Percentiles rank a stretch among this genome's conserved stretches.
Evolutionary conservation across 805 yeast species (phyloP).

Genomic region (Ogataea neopini): DNA sequence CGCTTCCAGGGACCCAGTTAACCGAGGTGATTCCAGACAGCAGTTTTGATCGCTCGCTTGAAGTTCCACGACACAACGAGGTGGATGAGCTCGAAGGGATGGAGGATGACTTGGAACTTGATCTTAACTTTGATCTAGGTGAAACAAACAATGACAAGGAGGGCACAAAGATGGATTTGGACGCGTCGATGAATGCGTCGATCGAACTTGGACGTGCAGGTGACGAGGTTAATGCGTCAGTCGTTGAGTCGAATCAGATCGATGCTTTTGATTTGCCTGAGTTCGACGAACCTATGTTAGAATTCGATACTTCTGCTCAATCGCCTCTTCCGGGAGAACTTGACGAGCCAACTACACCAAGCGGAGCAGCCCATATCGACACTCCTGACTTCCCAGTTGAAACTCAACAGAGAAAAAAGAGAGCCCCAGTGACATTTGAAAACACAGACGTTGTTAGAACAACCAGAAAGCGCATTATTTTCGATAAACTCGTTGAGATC

Average conservation of each 20-base stretch:
- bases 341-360: constrained; percentile 21
- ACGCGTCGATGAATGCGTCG: constrained; percentile 32
- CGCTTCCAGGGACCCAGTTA: constrained; percentile 13
- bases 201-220: constrained; percentile 55
- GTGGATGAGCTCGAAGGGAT: constrained; percentile 35
- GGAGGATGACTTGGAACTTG: constrained; percentile 33
- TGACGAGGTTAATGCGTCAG: constrained; percentile 25
- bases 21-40: constrained; percentile 15
- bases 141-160: constrained; percentile 15
- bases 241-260: constrained; percentile 32
- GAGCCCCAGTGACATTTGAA: constrained; percentile 35
- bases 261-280: constrained; percentile 45
- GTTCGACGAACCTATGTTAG: constrained; percentile 29
- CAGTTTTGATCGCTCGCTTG: constrained; percentile 59
- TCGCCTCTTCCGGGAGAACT: constrained; percentile 12
- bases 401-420: constrained; percentile 16
- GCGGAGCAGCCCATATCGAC: constrained; percentile 8
- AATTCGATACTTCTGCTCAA: constrained; percentile 14
- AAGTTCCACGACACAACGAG: constrained; percentile 55
- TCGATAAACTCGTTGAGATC: constrained; percentile 48
- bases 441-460: constrained; percentile 49
- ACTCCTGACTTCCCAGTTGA: constrained; percentile 5
- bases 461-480: constrained; percentile 43
- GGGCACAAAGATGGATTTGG: not conserved
- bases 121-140: constrained; percentile 37